phyloP scores from a whole-genome alignment of 345 rosid genomes.

The Salix arbutifolia region DNA sequence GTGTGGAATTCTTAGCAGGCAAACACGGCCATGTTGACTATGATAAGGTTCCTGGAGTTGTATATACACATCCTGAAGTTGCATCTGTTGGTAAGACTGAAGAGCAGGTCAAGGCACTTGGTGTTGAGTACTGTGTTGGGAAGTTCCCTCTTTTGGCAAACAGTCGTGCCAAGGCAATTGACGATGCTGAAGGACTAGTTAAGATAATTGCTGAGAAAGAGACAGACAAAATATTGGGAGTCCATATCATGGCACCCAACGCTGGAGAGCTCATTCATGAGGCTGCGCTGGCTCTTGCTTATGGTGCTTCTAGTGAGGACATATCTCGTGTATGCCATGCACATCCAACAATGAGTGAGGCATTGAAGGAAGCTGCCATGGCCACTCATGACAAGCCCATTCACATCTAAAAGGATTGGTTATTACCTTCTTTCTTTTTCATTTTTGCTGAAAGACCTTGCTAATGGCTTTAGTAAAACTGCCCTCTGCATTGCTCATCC shows the following conservation, averaged over 20 bases:
- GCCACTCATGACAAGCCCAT: constrained; percentile 99
- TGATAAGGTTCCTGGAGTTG: constrained; percentile 96
- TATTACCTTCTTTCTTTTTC: constrained; percentile 9
- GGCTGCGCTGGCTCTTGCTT: constrained; percentile 80
- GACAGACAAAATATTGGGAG: constrained; percentile 90
- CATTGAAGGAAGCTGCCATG: constrained; percentile 99
- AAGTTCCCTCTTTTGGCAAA: constrained; percentile 98
- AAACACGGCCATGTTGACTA: constrained; percentile 96
- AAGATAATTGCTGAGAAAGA: constrained; percentile 96
- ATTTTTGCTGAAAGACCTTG: constrained; percentile 15
- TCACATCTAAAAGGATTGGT: constrained; percentile 48
- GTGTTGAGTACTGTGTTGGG: constrained; percentile 73
- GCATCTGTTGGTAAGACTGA: constrained; percentile 97
- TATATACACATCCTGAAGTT: constrained; percentile 97
- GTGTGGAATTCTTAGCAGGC: constrained; percentile 95
- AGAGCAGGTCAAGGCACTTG: constrained; percentile 87
- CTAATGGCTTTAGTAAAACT: constrained; percentile 11
- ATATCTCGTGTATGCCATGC: constrained; percentile 98
- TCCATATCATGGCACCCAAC: constrained; percentile 90
- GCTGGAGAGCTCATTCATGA: constrained; percentile 98
- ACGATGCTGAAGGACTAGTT: constrained; percentile 80
- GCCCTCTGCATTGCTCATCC: constrained; percentile 14
- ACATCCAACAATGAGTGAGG: constrained; percentile 99
- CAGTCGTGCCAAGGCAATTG: constrained; percentile 98
- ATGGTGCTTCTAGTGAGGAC: constrained; percentile 90